Evolutionary conservation across 306 rosid genomes (phyloP).

Genomic region (Acacia melanoxylon): DNA sequence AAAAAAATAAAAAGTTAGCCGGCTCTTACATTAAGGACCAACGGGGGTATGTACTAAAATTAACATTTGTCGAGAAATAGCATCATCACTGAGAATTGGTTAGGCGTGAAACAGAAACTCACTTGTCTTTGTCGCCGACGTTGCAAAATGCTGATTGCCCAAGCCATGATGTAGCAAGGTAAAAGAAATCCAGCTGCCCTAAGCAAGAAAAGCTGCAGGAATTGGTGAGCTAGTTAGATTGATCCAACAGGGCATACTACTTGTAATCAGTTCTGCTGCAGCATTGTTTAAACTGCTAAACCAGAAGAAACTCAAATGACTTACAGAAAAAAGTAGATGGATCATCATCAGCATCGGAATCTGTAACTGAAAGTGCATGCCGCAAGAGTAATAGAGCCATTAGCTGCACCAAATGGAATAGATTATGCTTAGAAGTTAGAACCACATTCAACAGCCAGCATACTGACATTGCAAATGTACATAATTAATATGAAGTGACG

Average conservation of each 20-base stretch:
- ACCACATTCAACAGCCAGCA: conserved; percentile 1
- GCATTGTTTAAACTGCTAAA: not conserved
- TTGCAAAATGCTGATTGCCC: conserved; percentile 96
- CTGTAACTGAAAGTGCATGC: conserved; percentile 71
- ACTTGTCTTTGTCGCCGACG: conserved; percentile 97
- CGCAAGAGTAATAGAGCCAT: conserved; percentile 83
- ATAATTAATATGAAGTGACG: not conserved
- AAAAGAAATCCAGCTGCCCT: conserved; percentile 95
- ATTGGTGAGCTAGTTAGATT: conserved; percentile 33
- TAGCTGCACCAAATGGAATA: conserved; percentile 52
- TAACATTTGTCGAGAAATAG: not conserved
- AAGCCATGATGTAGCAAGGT: conserved; percentile 99
- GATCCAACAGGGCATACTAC: not conserved
- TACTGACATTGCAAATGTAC: not conserved
- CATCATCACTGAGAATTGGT: not conserved
- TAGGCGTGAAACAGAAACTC: conserved; percentile 10
- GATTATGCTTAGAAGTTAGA: conserved; percentile 7
- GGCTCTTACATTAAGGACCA: no score
- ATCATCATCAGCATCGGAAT: conserved; percentile 58
- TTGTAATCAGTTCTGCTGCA: conserved; percentile 4
- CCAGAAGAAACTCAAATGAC: conserved; percentile 27
- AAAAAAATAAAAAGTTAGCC: no score
- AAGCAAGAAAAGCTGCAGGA: conserved; percentile 82
- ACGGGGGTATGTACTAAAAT: not conserved
- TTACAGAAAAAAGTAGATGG: conserved; percentile 77